A percentile compares a stretch with the other conserved stretches of the same genome.
Conservation (phyloP, 2,329 filamentous ascomycete genomes). For the Trichophyton schoenleinii region DNA sequence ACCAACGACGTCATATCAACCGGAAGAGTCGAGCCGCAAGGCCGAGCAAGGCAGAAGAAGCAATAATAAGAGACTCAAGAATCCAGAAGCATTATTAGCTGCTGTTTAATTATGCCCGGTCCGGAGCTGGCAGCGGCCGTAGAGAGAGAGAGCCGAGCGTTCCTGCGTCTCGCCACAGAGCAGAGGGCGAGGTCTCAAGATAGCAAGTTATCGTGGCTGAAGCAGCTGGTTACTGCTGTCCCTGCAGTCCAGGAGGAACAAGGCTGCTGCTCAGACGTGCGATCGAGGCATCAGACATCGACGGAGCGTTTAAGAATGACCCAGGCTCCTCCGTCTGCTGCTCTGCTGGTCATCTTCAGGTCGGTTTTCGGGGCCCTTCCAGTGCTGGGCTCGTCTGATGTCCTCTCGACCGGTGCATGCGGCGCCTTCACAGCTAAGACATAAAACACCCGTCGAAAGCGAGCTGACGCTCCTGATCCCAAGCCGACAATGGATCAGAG, state of each 20-base stretch:
- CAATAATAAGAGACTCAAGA: not conserved
- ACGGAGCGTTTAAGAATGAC: not conserved
- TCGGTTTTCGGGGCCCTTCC: not conserved
- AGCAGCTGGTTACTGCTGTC: not conserved
- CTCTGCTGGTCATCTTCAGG: not conserved
- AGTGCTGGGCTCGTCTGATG: not conserved
- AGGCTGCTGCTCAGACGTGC: not conserved
- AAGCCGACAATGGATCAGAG: not conserved
- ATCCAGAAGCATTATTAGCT: not conserved
- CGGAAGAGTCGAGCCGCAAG: not conserved
- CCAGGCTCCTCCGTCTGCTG: not conserved
- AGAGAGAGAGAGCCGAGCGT: not conserved
- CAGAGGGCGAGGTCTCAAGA: no score
- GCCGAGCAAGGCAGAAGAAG: not conserved
- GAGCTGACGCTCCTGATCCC: not conserved
- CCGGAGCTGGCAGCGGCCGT: not conserved
- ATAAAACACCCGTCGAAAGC: not conserved
- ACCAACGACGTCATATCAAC: not conserved
- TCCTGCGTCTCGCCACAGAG: not conserved
- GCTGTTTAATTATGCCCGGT: not conserved
- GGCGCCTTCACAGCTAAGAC: not conserved
- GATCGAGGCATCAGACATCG: not conserved
- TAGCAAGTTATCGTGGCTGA: not conserved
- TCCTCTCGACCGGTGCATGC: not conserved
- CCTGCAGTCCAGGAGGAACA: not conserved